These are phyloP conservation scores for Pythium diclinum DNA, from an alignment of 352 stramenopile species.

Conservation along the genomic window DNA sequence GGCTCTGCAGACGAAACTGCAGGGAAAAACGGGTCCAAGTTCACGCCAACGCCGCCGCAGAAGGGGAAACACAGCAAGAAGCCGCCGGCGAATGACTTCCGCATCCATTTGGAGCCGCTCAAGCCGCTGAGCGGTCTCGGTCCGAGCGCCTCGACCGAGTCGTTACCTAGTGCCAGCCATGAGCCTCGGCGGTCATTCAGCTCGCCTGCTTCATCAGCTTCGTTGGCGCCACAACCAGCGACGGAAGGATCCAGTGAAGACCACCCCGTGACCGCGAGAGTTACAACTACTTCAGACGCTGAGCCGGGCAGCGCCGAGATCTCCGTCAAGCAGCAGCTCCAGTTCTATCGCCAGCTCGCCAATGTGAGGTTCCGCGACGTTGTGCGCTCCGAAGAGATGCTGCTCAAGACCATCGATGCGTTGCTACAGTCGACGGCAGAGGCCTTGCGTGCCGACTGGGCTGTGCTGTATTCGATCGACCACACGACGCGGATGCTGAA, in stretches of 20 bases:
- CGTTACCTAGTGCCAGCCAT: background rate
- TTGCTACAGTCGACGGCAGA: constrained; percentile 38
- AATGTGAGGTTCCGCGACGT: constrained; percentile 48
- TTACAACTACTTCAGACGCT: background rate
- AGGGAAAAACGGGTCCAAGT: constrained; percentile 25
- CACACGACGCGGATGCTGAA: constrained; percentile 33
- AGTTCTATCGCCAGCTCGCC: constrained; percentile 59
- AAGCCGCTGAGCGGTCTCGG: constrained; percentile 37
- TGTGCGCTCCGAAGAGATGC: constrained; percentile 34
- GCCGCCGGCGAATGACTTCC: constrained; percentile 39
- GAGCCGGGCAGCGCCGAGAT: background rate
- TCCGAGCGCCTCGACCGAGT: constrained; percentile 16
- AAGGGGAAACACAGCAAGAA: constrained; percentile 57
- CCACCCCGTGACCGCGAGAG: background rate
- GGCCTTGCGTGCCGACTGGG: constrained; percentile 43
- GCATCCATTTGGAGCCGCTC: constrained; percentile 63
- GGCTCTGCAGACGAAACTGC: constrained; percentile 22
- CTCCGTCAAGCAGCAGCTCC: constrained; percentile 39
- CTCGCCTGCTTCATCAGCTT: background rate
- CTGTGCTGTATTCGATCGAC: constrained; percentile 59
- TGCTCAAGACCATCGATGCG: constrained; percentile 44
- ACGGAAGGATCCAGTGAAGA: background rate
- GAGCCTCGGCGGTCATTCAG: constrained; percentile 6
- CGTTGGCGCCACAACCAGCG: background rate
- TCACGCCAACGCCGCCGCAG: constrained; percentile 54